These are phyloP conservation scores for Coemansia sp. DNA, from an alignment of 192 early-diverging fungal species.

Conservation along the genomic window DNA sequence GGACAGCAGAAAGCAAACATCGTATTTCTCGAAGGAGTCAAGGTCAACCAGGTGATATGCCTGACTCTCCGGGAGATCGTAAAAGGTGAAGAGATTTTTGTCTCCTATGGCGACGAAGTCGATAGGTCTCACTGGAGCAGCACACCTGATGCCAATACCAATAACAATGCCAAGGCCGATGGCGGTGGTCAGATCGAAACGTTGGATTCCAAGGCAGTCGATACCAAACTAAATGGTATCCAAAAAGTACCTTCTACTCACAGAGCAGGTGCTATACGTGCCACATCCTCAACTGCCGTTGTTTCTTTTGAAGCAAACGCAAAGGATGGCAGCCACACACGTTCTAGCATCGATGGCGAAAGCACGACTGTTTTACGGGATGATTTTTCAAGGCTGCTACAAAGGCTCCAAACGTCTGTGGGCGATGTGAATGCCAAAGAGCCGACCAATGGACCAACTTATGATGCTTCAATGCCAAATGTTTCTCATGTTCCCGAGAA, in stretches of 20 bases:
- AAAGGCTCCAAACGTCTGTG: not conserved
- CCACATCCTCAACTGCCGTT: constrained; percentile 2
- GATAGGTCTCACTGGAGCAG: constrained; percentile 71
- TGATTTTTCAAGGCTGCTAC: not conserved
- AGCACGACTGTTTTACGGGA: not conserved
- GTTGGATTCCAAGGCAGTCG: not conserved
- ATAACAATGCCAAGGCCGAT: not conserved
- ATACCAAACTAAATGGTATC: not conserved
- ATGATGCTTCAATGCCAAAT: not conserved
- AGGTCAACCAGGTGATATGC: constrained; percentile 88
- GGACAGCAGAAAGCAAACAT: constrained; percentile 49
- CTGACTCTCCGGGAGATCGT: constrained; percentile 68
- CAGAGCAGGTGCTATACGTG: constrained; percentile 1
- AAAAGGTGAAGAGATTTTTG: constrained; percentile 82
- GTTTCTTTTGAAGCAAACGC: constrained; percentile 1
- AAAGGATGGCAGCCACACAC: not conserved
- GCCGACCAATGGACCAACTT: not conserved
- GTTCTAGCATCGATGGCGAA: not conserved
- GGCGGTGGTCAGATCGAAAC: not conserved
- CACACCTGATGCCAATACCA: not conserved
- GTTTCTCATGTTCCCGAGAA: not conserved
- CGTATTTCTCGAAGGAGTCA: constrained; percentile 72
- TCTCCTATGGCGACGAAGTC: constrained; percentile 82
- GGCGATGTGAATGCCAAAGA: not conserved
- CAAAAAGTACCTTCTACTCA: not conserved